Base-by-base conservation (phyloP, 257 asterid genomes). In the Craterostigma plantagineum region DNA sequence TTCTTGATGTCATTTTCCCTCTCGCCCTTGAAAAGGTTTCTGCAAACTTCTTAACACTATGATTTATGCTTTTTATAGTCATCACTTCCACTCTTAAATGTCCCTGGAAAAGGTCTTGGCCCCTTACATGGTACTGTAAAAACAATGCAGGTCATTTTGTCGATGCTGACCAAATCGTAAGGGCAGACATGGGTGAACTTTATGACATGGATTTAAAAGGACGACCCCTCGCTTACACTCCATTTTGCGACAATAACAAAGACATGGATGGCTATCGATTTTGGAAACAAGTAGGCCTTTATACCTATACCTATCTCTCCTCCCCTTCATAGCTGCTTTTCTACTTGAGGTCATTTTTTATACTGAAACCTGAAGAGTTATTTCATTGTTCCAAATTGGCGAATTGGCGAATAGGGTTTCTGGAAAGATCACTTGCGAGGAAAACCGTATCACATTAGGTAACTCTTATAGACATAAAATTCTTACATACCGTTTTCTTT, bases 401-500 rank as follows among this genome's bases (percentile, higher is more conserved):
- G n/a, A n/a, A n/a, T n/a, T n/a, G n/a, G 12, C 3, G 3, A 54
- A 60, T 76, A 90, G 95, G 99, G 99, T 30, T 90, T 90, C 70
- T 90, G 99, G 99, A 90, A 63, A 59, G 99, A 90, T 58, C 99
- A 90, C 63, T 67, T 90, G 68, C 76, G 94, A 51, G 99, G 99
- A 42, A 83, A 68, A 65, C 91, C 95, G 8, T 90, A 90, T 63
- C 99, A 83, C 66, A 90, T 90, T 50, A 87, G 95, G 98, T 76
- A 67, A 45, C n/a, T n/a, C 8, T 1, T 9, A 12, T 3, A 3
- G 40, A 36, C 4, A 12, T n/a, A 36, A 36, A 36, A 36, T 36
- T 12, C 14, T 12, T 12, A 36, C 12, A 12, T 36, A 3, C 40
- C 8, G 40, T 9, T 1, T 36, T n/a, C n/a, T n/a, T 40, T 40